These are phyloP conservation scores for Fraxinus sp. DNA, from an alignment of 305 asterid species.

Conservation along the genomic window DNA sequence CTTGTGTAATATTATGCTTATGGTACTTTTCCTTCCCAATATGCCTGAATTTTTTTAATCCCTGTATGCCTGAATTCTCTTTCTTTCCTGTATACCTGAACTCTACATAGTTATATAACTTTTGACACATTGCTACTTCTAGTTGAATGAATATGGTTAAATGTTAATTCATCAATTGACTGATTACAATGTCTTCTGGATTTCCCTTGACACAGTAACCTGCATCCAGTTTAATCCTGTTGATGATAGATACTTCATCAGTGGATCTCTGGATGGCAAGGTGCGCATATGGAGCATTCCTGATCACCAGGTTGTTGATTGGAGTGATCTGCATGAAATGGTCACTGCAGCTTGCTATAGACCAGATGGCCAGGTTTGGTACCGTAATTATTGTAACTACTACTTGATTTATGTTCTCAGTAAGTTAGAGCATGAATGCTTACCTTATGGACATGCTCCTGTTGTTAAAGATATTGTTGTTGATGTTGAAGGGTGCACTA, in stretches of 20 bases:
- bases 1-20: not conserved
- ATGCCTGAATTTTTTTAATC: not conserved
- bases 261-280: slow-evolving; percentile 98
- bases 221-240: slow-evolving; percentile 99
- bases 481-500: slow-evolving; percentile 68
- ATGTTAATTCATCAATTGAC: slow-evolving; percentile 33
- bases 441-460: slow-evolving; percentile 5
- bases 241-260: slow-evolving; percentile 96
- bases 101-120: not conserved
- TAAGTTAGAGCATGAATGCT: slow-evolving; percentile 12
- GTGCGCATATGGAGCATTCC: slow-evolving; percentile 99
- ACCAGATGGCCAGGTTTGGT: slow-evolving; percentile 96
- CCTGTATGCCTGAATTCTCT: not conserved
- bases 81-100: not conserved
- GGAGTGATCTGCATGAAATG: slow-evolving; percentile 99
- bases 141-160: not conserved
- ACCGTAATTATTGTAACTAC: slow-evolving; percentile 11
- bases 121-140: slow-evolving; percentile 19
- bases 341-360: slow-evolving; percentile 99
- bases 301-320: slow-evolving; percentile 95
- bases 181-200: slow-evolving; percentile 27
- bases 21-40: not conserved
- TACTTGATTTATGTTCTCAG: slow-evolving; percentile 18
- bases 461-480: slow-evolving; percentile 24
- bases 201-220: slow-evolving; percentile 66